Conservation (phyloP, 2,329 filamentous ascomycete species). For the Aspergillus vadensis region DNA sequence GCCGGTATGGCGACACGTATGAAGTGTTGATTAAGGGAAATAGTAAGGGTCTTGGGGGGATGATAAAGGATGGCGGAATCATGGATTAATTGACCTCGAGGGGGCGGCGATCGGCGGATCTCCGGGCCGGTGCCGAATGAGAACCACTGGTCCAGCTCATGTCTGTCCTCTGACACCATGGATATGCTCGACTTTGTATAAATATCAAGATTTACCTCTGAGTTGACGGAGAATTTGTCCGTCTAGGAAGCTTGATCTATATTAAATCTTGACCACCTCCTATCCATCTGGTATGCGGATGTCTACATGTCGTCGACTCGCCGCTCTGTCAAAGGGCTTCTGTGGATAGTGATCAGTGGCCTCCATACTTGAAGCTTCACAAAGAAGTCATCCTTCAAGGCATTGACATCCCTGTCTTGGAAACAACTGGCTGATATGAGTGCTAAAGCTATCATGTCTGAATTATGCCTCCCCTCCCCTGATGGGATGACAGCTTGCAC, state of each 20-base stretch:
- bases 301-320: no score
- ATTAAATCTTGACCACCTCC: no score
- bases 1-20: background rate
- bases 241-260: no score
- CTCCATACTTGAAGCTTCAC: background rate
- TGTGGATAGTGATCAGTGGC: background rate
- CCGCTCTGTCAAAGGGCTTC: no score
- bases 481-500: background rate
- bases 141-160: background rate
- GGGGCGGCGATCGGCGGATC: slow-evolving; percentile 2
- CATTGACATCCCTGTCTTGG: background rate
- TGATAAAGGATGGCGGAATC: background rate
- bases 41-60: background rate
- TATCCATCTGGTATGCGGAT: no score
- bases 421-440: background rate
- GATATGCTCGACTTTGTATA: no score
- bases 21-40: background rate
- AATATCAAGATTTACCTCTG: no score
- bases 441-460: background rate
- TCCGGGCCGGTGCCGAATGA: slow-evolving; percentile 7
- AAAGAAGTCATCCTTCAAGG: background rate
- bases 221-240: no score
- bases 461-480: background rate
- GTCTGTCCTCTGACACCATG: background rate
- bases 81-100: background rate